These are phyloP conservation scores for Cucumis cinereus DNA, from an alignment of 306 rosid species.

Conservation along the genomic window DNA sequence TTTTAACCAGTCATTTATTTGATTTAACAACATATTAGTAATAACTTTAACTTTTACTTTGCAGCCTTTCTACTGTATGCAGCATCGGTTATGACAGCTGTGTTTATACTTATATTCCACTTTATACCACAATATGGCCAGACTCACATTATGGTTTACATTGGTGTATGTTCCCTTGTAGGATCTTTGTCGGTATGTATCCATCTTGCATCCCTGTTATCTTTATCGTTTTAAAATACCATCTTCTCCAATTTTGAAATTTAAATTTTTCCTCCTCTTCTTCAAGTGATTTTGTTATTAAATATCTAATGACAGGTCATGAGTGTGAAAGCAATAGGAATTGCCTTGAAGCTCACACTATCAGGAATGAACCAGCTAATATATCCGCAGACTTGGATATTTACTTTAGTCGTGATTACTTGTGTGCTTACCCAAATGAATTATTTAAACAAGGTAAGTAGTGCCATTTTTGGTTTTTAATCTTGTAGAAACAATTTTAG, in stretches of 20 bases:
- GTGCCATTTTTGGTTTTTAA: not conserved
- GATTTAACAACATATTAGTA: not conserved
- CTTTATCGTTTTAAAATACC: slow-evolving; percentile 9
- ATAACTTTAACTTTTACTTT: slow-evolving; percentile 12
- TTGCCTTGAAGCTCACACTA: slow-evolving; percentile 87
- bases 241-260: not conserved
- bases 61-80: slow-evolving; percentile 90
- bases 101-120: slow-evolving; percentile 66
- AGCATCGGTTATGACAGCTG: slow-evolving; percentile 55
- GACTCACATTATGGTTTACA: slow-evolving; percentile 95
- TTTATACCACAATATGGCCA: slow-evolving; percentile 88
- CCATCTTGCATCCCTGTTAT: not conserved
- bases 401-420: slow-evolving; percentile 58
- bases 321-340: slow-evolving; percentile 98
- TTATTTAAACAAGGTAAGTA: slow-evolving; percentile 81
- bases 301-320: slow-evolving; percentile 49
- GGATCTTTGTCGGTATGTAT: slow-evolving; percentile 92
- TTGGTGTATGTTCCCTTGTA: slow-evolving; percentile 97
- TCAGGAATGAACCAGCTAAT: slow-evolving; percentile 89
- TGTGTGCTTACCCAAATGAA: slow-evolving; percentile 99
- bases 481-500: not conserved
- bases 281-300: not conserved
- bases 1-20: not conserved
- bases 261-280: not conserved
- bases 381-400: slow-evolving; percentile 93